These are phyloP conservation scores for Talaromyces borbonicus DNA, from an alignment of 495 filamentous ascomycete genomes.

Conservation along the genomic window DNA sequence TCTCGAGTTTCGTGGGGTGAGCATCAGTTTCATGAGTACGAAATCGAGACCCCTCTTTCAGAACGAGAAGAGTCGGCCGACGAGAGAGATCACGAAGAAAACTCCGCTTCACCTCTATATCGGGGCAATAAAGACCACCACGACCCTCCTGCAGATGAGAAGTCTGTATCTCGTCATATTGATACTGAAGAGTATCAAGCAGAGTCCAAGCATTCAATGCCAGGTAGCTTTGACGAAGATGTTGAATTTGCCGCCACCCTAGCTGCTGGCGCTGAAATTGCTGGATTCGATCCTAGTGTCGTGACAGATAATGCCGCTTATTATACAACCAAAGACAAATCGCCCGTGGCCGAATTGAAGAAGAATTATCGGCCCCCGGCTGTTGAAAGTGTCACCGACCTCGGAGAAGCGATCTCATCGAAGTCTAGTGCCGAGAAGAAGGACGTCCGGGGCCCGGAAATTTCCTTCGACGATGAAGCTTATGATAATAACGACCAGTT, in stretches of 20 bases:
- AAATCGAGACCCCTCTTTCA: conserved; percentile 45
- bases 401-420: background rate
- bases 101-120: conserved; percentile 6
- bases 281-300: conserved; percentile 63
- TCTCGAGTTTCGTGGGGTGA: conserved; percentile 53
- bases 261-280: conserved; percentile 56
- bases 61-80: conserved; percentile 19
- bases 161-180: conserved; percentile 10
- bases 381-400: conserved; percentile 16
- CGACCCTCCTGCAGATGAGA: conserved; percentile 11
- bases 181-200: conserved; percentile 2
- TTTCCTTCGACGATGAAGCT: too few relatives aligned
- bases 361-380: conserved; percentile 33
- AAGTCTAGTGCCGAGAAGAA: background rate
- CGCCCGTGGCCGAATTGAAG: conserved; percentile 47
- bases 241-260: conserved; percentile 59
- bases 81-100: conserved; percentile 22
- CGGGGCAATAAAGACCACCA: conserved; percentile 8
- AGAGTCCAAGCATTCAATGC: conserved; percentile 21
- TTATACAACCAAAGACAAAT: conserved; percentile 52
- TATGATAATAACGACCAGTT: too few relatives aligned
- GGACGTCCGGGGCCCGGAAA: background rate
- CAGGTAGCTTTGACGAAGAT: conserved; percentile 47
- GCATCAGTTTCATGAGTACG: conserved; percentile 50
- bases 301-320: conserved; percentile 56